Conservation (phyloP, 768 basidiomycete genomes). For the Russula ochroleuca region DNA sequence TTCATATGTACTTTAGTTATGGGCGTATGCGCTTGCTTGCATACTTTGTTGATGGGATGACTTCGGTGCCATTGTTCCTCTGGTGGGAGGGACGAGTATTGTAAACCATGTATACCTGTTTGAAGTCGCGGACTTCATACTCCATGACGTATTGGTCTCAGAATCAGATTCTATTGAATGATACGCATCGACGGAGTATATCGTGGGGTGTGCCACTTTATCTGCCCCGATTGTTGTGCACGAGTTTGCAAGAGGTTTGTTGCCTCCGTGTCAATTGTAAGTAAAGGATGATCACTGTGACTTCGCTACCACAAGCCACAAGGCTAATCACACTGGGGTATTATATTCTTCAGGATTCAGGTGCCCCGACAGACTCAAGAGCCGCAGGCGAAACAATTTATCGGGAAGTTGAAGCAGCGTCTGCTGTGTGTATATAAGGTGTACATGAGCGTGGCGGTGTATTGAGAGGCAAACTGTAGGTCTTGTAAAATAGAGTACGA, state of each 20-base stretch:
- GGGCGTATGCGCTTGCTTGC: slow-evolving; percentile 5
- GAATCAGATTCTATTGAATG: too few relatives aligned
- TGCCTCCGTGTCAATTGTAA: background rate
- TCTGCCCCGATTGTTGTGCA: background rate
- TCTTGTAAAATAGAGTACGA: slow-evolving; percentile 11
- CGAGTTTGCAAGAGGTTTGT: background rate
- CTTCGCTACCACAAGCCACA: too few relatives aligned
- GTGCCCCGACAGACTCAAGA: too few relatives aligned
- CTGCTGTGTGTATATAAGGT: slow-evolving; percentile 1
- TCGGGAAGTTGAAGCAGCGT: background rate
- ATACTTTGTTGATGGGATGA: background rate
- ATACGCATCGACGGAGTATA: background rate
- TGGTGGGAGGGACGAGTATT: background rate
- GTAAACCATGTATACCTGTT: background rate
- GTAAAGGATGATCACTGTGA: background rate
- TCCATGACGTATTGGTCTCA: too few relatives aligned
- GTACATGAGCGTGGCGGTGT: slow-evolving; percentile 13
- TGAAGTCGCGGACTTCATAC: background rate
- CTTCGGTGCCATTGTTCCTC: background rate
- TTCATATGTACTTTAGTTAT: slow-evolving; percentile 20
- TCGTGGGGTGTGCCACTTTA: too few relatives aligned
- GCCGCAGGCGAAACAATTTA: background rate
- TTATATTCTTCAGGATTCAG: too few relatives aligned
- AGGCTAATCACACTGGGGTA: too few relatives aligned
- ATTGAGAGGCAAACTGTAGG: background rate